phyloP scores from a whole-genome alignment of 2,329 filamentous ascomycete genomes.

The Fusarium odoratissimum region DNA sequence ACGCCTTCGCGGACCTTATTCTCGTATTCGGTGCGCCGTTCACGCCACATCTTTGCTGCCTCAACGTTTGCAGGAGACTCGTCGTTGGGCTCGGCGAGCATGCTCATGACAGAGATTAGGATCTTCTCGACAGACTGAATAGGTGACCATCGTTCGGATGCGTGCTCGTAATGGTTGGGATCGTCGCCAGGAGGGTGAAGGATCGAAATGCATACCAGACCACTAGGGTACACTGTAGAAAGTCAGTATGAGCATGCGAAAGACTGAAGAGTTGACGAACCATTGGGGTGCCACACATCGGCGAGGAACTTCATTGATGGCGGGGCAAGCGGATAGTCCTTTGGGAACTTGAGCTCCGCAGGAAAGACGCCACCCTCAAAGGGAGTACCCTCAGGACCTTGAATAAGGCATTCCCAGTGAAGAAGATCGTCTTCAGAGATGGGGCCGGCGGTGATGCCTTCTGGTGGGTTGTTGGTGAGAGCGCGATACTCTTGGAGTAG shows the following conservation, averaged over 20 bases:
- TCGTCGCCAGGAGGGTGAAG: conserved; percentile 96
- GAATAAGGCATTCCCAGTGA: conserved; percentile 95
- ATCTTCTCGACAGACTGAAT: conserved; percentile 99
- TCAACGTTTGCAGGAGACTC: conserved; percentile 97
- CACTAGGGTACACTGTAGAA: conserved; percentile 84
- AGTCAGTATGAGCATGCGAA: background rate
- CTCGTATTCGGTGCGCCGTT: conserved; percentile 86
- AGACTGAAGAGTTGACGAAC: conserved; percentile 58
- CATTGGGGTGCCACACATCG: conserved; percentile 97
- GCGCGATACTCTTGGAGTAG: conserved; percentile 97
- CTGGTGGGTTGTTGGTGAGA: conserved; percentile 93
- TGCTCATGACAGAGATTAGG: conserved; percentile 95
- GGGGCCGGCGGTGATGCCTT: conserved; percentile 95
- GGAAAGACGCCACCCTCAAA: conserved; percentile 97
- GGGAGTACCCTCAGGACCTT: conserved; percentile 93
- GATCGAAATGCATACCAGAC: conserved; percentile 97
- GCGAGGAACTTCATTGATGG: conserved; percentile 96
- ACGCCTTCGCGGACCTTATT: conserved; percentile 86
- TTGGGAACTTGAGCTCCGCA: conserved; percentile 92
- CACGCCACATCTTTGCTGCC: conserved; percentile 95
- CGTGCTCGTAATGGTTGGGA: conserved; percentile 97
- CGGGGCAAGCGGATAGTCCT: conserved; percentile 95
- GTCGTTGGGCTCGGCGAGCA: conserved; percentile 96
- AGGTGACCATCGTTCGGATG: conserved; percentile 94
- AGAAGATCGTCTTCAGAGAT: conserved; percentile 95